A percentile compares a stretch with the other conserved stretches of the same genome.
phyloP scores from a whole-genome alignment of 2,329 filamentous ascomycete species.

The Venturia aucupariae region DNA sequence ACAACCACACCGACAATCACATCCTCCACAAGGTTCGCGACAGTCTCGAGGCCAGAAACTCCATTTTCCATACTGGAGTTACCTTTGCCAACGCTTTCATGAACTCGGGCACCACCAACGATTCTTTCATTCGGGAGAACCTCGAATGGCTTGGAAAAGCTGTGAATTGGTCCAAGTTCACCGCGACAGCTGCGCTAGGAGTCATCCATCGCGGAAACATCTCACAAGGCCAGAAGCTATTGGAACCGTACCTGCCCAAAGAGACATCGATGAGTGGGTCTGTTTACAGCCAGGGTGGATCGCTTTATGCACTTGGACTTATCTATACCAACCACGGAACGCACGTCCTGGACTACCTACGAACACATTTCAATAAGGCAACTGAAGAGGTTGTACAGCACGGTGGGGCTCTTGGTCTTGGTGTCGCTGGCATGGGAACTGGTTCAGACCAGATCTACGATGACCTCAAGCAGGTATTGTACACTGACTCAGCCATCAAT shows the following conservation, averaged over 20 bases:
- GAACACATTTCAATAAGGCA: conserved; percentile 62
- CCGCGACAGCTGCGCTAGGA: conserved; percentile 87
- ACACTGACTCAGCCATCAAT: conserved; percentile 89
- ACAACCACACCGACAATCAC: conserved; percentile 83
- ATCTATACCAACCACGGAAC: conserved; percentile 98
- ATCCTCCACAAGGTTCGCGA: conserved; percentile 96
- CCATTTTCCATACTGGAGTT: conserved; percentile 95
- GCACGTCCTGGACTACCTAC: conserved; percentile 73
- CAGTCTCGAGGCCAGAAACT: conserved; percentile 89
- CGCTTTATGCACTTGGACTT: conserved; percentile 86
- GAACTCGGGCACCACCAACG: conserved; percentile 96
- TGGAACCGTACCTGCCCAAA: conserved; percentile 88
- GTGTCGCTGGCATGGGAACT: conserved; percentile 95
- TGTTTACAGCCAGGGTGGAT: conserved; percentile 91
- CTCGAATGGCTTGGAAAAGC: conserved; percentile 97
- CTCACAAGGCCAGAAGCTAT: conserved; percentile 81
- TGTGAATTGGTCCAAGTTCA: conserved; percentile 99
- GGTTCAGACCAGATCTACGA: conserved; percentile 86
- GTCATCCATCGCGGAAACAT: conserved; percentile 96
- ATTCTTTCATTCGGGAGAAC: conserved; percentile 98
- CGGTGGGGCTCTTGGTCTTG: conserved; percentile 86
- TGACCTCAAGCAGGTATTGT: conserved; percentile 78
- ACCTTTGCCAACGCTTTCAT: conserved; percentile 98
- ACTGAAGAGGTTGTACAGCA: conserved; percentile 94
- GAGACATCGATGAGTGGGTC: conserved; percentile 70